Evolutionary conservation across 352 stramenopile genomes (phyloP).

Genomic region (Phytophthora hibernalis): DNA sequence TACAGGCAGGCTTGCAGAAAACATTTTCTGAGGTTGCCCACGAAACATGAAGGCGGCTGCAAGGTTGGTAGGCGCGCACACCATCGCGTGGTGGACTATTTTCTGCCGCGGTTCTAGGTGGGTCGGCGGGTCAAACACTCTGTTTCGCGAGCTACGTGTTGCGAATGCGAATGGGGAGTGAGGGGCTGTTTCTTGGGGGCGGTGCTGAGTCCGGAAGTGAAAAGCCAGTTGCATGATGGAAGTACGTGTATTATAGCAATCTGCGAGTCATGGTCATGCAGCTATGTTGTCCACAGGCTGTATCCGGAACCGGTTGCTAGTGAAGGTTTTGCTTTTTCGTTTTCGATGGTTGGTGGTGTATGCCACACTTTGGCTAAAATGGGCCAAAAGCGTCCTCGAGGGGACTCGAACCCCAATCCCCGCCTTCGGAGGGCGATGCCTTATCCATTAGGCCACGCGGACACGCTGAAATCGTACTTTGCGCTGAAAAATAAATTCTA

Average conservation of each 20-base stretch:
- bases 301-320: no score
- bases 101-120: background rate
- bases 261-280: no score
- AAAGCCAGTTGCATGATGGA: background rate
- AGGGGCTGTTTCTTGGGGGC: background rate
- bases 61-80: background rate
- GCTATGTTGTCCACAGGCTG: no score
- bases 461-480: constrained; percentile 15
- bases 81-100: background rate
- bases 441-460: constrained; percentile 75
- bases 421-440: constrained; percentile 69
- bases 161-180: background rate
- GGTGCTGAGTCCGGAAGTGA: no score
- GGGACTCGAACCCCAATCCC: constrained; percentile 76
- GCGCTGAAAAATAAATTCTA: no score
- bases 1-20: background rate
- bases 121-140: background rate
- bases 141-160: no score
- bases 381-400: constrained; percentile 52
- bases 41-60: no score
- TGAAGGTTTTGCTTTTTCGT: no score
- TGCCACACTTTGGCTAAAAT: constrained; percentile 21
- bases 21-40: background rate
- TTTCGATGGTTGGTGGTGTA: constrained; percentile 1
- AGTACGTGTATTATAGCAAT: background rate